Base-by-base conservation (phyloP, 2,329 filamentous ascomycete genomes). In the Claviceps paspali region DNA sequence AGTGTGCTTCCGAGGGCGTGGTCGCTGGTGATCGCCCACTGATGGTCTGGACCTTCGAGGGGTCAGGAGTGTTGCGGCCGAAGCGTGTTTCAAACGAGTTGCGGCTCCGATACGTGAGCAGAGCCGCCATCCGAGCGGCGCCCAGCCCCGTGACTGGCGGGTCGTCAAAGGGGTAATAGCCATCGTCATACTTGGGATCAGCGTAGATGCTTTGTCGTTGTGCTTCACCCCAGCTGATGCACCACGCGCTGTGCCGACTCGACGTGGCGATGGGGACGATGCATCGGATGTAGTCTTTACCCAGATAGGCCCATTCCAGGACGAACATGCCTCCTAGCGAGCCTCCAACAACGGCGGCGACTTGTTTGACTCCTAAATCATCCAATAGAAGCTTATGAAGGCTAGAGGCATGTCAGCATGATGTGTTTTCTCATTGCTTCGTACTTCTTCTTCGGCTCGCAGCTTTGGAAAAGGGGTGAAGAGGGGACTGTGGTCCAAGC, bases 11-110 rank as follows among this genome's bases (percentile, higher is more conserved):
- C 1, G 76, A 76, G 1, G 79, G 74, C 0, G 75, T 79, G 35
- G 56, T 60, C 10, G 73, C 67, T 15, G 72, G 67, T 28, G 72
- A 66, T 6, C 66, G 63, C 41, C 79, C 80, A 45, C 82, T 82
- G 51, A 93, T 93, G 32, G 79, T 85, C 56, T 93, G 85, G 39
- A 77, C 73, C 54, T 80, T 82, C 5, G 81, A 80, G 1, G 86
- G 76, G 52, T 96, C 86, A 1, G 87, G 87, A 2, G 76, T 88
- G 55, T 95, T 96, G 41, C 91, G 76, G 14, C 91, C 91, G 53
- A 98, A 98, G 4, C 91, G 78, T 14, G 86, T 76, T 63, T 98
- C 91, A 48, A 98, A 98, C 0, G 91, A 96, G 61, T 98, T 88
- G 36, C 91, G 82, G 55, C 86, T 95, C 47, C 91, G 78, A 61